These are phyloP conservation scores for Lasiosphaeria miniovina DNA, from an alignment of 495 filamentous ascomycete species.

Conservation along the genomic window DNA sequence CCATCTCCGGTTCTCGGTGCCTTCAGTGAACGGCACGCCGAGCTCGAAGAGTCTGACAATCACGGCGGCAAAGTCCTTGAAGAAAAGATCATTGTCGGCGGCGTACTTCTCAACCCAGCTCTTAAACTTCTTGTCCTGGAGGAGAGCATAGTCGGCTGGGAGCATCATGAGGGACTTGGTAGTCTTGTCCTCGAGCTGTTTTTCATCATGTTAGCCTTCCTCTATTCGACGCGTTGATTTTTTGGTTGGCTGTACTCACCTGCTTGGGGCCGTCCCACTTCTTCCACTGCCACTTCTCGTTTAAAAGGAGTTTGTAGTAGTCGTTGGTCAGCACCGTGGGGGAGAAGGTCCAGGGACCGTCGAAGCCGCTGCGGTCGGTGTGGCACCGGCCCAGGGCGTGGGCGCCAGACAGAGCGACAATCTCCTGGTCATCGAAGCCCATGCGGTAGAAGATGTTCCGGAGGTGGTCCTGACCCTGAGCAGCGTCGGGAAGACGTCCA, in stretches of 20 bases:
- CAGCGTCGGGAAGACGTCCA: constrained; percentile 88
- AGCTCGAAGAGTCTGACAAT: constrained; percentile 85
- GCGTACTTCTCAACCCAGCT: constrained; percentile 85
- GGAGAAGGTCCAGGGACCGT: constrained; percentile 94
- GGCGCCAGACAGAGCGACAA: constrained; percentile 84
- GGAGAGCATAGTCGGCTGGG: constrained; percentile 81
- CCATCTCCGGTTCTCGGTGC: constrained; percentile 61
- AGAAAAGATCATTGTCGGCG: constrained; percentile 87
- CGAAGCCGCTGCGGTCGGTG: constrained; percentile 80
- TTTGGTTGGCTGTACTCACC: constrained; percentile 18
- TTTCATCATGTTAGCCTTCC: background rate
- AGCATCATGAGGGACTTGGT: constrained; percentile 96
- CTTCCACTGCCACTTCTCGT: constrained; percentile 87
- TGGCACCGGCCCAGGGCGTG: constrained; percentile 95
- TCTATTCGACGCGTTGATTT: background rate
- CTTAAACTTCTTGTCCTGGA: constrained; percentile 87
- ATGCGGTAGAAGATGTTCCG: constrained; percentile 93
- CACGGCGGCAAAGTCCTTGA: constrained; percentile 84
- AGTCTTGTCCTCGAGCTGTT: constrained; percentile 76
- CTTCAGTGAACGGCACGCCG: constrained; percentile 81
- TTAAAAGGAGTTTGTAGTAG: constrained; percentile 80
- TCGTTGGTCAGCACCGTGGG: constrained; percentile 94
- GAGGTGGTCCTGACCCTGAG: constrained; percentile 77
- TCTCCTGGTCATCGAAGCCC: constrained; percentile 97
- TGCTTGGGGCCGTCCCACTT: constrained; percentile 90